Conservation (phyloP, 176 grass and related monocot genomes). For the Triticum dicoccoides region DNA sequence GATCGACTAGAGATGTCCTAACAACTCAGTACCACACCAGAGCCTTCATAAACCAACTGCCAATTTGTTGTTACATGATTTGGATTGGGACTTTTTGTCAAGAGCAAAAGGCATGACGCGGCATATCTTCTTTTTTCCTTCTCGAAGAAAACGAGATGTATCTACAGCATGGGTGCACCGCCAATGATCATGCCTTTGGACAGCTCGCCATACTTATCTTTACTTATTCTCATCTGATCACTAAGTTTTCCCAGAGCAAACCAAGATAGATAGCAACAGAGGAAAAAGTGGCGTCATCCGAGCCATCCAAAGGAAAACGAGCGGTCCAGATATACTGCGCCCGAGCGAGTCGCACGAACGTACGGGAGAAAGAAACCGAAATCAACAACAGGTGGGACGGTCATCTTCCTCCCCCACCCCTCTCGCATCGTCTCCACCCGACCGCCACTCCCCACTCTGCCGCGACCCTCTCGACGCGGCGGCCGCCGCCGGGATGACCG, state of each 20-base stretch:
- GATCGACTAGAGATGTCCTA: too few species aligned
- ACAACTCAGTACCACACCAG: background rate
- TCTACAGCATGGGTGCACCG: too few species aligned
- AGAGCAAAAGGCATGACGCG: background rate
- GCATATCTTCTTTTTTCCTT: background rate
- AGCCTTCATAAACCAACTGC: background rate
- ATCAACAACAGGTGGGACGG: background rate
- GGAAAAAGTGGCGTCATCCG: background rate
- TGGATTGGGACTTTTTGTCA: background rate
- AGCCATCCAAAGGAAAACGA: background rate
- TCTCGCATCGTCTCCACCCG: background rate
- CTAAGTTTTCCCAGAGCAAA: background rate
- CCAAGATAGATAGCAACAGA: background rate
- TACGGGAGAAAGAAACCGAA: background rate
- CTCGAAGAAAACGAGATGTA: background rate
- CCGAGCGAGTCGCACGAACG: background rate
- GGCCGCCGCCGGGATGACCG: background rate
- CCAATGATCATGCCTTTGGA: background rate
- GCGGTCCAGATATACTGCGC: conserved; percentile 15
- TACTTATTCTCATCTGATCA: background rate
- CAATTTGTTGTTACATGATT: background rate
- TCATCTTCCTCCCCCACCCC: background rate
- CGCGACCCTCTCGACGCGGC: background rate
- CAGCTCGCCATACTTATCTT: background rate
- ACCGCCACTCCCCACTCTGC: background rate